These are phyloP conservation scores for Mangifera indica DNA, from an alignment of 345 rosid species.

Conservation along the genomic window DNA sequence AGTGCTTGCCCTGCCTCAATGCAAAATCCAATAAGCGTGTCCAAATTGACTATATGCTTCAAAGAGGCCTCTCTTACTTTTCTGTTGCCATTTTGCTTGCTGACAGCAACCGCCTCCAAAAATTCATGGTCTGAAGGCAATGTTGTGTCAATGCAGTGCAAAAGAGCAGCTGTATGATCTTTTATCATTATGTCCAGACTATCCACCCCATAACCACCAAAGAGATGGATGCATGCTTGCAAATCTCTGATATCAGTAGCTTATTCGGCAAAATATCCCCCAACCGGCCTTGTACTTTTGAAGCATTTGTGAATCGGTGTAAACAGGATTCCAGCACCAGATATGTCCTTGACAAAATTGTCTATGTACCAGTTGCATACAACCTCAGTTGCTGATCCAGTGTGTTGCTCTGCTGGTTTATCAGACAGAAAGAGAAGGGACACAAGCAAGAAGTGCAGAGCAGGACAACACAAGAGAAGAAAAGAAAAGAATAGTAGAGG, in stretches of 20 bases:
- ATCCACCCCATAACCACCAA: conserved; percentile 96
- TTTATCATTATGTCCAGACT: conserved; percentile 89
- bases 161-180: conserved; percentile 89
- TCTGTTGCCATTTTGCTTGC: conserved; percentile 95
- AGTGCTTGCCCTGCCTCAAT: conserved; percentile 96
- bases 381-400: conserved; percentile 83
- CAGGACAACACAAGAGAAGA: too few species aligned
- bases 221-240: conserved; percentile 79
- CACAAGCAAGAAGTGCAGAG: too few species aligned
- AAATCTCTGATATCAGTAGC: conserved; percentile 84
- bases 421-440: too few species aligned
- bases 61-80: conserved; percentile 71
- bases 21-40: conserved; percentile 89
- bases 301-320: conserved; percentile 89
- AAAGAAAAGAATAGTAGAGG: too few species aligned
- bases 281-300: conserved; percentile 96
- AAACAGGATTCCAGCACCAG: conserved; percentile 93
- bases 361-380: conserved; percentile 99
- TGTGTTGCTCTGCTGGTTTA: conserved; percentile 65
- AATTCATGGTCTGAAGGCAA: conserved; percentile 80
- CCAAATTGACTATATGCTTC: conserved; percentile 91
- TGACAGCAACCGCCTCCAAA: conserved; percentile 79
- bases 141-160: conserved; percentile 94
- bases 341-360: conserved; percentile 88
- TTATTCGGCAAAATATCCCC: conserved; percentile 98